These are phyloP conservation scores for Acanthamoeba healyi DNA, from an alignment of 208 protist genomes.

Conservation along the genomic window DNA sequence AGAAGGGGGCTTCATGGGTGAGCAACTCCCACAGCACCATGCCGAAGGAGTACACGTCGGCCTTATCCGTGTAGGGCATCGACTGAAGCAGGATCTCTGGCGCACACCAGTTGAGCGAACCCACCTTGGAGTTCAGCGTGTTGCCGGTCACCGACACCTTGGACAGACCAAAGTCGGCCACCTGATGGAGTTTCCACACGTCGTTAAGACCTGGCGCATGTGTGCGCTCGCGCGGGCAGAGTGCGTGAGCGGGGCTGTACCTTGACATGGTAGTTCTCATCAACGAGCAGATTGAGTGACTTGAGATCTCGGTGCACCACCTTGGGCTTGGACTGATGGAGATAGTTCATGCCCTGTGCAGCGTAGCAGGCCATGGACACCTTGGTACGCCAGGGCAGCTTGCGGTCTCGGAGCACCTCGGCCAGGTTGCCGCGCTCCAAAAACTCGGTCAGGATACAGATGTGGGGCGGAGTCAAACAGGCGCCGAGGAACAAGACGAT, in stretches of 20 bases:
- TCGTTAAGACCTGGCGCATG: background rate
- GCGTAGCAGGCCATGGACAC: conserved; percentile 64
- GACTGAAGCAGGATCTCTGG: conserved; percentile 68
- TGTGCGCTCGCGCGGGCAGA: too few species aligned
- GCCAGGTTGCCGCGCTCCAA: conserved; percentile 66
- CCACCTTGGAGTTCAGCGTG: conserved; percentile 68
- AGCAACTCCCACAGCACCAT: conserved; percentile 87
- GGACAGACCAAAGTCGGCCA: conserved; percentile 72
- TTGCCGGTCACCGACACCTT: conserved; percentile 66
- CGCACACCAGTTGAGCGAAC: conserved; percentile 71
- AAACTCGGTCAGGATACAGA: conserved; percentile 72
- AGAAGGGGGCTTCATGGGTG: conserved; percentile 75
- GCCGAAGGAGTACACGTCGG: conserved; percentile 88
- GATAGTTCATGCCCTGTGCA: conserved; percentile 69
- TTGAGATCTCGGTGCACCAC: conserved; percentile 67
- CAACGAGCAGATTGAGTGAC: conserved; percentile 63
- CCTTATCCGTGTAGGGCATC: conserved; percentile 80
- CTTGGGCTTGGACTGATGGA: conserved; percentile 75
- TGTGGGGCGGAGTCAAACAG: conserved; percentile 58
- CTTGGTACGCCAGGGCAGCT: conserved; percentile 68
- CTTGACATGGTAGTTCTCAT: conserved; percentile 61
- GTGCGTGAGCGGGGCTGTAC: background rate
- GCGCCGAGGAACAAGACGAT: conserved; percentile 60
- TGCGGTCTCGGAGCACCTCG: conserved; percentile 43
- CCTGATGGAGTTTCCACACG: background rate